phyloP scores from a whole-genome alignment of 345 rosid species.

The Physaria fendleri region DNA sequence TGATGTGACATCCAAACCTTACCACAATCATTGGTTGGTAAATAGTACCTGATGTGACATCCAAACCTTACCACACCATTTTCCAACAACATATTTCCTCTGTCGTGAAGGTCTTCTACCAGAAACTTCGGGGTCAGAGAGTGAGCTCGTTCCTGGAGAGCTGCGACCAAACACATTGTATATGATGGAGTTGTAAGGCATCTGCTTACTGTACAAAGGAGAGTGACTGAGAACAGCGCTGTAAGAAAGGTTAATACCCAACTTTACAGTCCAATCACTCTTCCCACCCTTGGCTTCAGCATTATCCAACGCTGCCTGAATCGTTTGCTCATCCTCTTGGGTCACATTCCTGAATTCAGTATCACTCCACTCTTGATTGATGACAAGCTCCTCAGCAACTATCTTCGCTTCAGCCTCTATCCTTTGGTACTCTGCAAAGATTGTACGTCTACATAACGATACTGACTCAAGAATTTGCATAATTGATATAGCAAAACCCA shows the following conservation, averaged over 20 bases:
- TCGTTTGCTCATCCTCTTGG: constrained; percentile 61
- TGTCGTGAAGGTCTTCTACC: constrained; percentile 53
- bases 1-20: constrained; percentile 98
- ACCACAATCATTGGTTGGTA: constrained; percentile 51
- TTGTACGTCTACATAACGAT: neutral
- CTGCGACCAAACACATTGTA: constrained; percentile 76
- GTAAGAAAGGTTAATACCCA: constrained; percentile 82
- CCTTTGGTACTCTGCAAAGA: constrained; percentile 76
- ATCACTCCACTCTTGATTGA: constrained; percentile 51
- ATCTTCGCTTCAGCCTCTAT: constrained; percentile 74
- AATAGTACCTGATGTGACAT: constrained; percentile 80
- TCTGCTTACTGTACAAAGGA: constrained; percentile 86
- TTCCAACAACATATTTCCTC: constrained; percentile 81
- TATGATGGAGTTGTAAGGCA: constrained; percentile 86
- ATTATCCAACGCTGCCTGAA: constrained; percentile 59
- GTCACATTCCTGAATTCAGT: constrained; percentile 52
- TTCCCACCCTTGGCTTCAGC: constrained; percentile 77
- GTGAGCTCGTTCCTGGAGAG: constrained; percentile 47
- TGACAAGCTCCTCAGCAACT: constrained; percentile 69
- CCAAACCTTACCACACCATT: constrained; percentile 99
- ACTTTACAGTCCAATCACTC: constrained; percentile 92
- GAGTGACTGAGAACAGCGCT: constrained; percentile 81
- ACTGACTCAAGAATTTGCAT: constrained; percentile 5
- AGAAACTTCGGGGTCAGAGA: constrained; percentile 30
- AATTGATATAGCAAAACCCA: neutral